phyloP scores from a whole-genome alignment of 257 asterid species.

The Primulina eburnea region DNA sequence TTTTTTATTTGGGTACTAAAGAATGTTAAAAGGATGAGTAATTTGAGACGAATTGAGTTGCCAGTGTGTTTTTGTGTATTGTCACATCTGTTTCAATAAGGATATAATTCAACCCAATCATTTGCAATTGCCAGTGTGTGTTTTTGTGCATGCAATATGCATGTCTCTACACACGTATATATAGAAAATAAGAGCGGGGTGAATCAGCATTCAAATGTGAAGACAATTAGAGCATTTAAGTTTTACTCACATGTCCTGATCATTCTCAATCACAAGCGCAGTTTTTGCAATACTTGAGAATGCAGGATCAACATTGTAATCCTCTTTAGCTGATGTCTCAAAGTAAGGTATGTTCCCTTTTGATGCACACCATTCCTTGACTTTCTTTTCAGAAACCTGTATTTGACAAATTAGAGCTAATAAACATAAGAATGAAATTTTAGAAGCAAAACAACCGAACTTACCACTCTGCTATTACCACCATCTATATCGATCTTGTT shows the following conservation, averaged over 20 bases:
- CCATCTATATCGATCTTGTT: constrained; percentile 98
- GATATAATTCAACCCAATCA: neutral
- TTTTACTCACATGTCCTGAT: constrained; percentile 89
- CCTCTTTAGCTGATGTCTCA: constrained; percentile 99
- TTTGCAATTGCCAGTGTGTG: neutral
- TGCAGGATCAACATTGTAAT: constrained; percentile 87
- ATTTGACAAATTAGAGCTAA: constrained; percentile 22
- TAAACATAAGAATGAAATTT: neutral
- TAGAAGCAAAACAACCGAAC: constrained; percentile 23
- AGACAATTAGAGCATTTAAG: constrained; percentile 9
- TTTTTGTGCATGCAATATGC: neutral
- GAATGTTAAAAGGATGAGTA: neutral
- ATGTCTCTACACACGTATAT: neutral
- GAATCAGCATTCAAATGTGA: neutral
- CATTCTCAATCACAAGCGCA: constrained; percentile 84
- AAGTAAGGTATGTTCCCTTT: constrained; percentile 94
- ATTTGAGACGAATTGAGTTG: too few species aligned
- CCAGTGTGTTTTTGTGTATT: too few species aligned
- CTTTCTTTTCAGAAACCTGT: constrained; percentile 95
- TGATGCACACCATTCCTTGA: constrained; percentile 95
- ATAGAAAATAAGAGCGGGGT: neutral
- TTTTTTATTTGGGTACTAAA: neutral
- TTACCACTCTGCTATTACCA: constrained; percentile 98
- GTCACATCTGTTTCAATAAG: neutral
- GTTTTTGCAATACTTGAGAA: constrained; percentile 91